phyloP scores from a whole-genome alignment of 2,329 filamentous ascomycete genomes.

The Elsinoe fawcettii region DNA sequence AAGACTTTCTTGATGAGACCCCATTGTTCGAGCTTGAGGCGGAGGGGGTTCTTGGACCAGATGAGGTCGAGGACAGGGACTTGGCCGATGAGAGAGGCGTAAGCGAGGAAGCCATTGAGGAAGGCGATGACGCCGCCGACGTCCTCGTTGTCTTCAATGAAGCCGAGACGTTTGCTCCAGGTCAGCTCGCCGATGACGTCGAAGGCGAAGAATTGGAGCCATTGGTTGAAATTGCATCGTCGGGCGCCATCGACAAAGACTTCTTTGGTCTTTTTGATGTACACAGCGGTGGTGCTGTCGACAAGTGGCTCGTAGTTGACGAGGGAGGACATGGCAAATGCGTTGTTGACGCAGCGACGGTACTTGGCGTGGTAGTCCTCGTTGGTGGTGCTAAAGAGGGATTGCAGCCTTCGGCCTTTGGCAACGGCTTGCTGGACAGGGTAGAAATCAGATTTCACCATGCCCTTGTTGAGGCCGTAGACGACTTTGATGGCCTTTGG shows the following conservation, averaged over 20 bases:
- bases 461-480: conserved; percentile 76
- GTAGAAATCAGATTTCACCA: conserved; percentile 76
- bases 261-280: conserved; percentile 47
- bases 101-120: conserved; percentile 57
- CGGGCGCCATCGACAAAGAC: conserved; percentile 33
- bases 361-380: conserved; percentile 69
- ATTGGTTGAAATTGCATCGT: conserved; percentile 58
- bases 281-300: conserved; percentile 64
- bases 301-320: conserved; percentile 76
- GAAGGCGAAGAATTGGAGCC: conserved; percentile 76
- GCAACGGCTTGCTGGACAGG: conserved; percentile 67
- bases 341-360: conserved; percentile 65
- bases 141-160: conserved; percentile 65
- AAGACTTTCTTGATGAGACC: conserved; percentile 62
- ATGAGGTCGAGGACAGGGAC: conserved; percentile 63
- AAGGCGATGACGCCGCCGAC: conserved; percentile 66
- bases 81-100: conserved; percentile 61
- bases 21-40: conserved; percentile 58
- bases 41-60: conserved; percentile 67
- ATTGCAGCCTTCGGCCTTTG: conserved; percentile 59
- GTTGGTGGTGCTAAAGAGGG: conserved; percentile 68
- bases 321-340: conserved; percentile 69
- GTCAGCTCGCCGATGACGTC: conserved; percentile 74
- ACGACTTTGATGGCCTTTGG: conserved; percentile 66
- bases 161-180: conserved; percentile 67